A percentile compares a stretch with the other conserved stretches of the same genome.
These are phyloP conservation scores for Hygrocybe punicea DNA, from an alignment of 768 basidiomycete genomes.

Conservation along the genomic window DNA sequence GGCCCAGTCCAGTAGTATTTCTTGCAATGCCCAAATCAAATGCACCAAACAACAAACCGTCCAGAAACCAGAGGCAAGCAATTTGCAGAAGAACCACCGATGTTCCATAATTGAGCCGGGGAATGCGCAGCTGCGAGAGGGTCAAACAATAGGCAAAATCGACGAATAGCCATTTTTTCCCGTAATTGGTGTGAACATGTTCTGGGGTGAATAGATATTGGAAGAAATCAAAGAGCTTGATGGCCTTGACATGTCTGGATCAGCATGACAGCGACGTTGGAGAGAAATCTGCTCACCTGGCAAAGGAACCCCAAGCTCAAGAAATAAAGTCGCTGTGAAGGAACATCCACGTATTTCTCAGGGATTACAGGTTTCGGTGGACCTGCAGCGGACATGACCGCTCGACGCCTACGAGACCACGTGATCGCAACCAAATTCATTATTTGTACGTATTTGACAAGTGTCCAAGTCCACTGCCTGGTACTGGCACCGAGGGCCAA, in stretches of 20 bases:
- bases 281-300: conserved; percentile 59
- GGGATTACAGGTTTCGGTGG: conserved; percentile 54
- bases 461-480: too few species aligned
- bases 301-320: conserved; percentile 71
- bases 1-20: conserved; percentile 16
- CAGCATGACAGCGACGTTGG: conserved; percentile 7
- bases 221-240: conserved; percentile 72
- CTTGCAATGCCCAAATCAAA: conserved; percentile 52
- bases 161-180: conserved; percentile 70
- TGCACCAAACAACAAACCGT: conserved; percentile 70
- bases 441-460: background rate
- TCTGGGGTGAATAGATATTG: conserved; percentile 50
- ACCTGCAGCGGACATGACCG: conserved; percentile 17
- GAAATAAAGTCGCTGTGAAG: conserved; percentile 76
- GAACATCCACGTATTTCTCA: conserved; percentile 68
- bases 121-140: conserved; percentile 67
- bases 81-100: conserved; percentile 64
- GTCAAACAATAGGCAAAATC: conserved; percentile 59
- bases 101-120: conserved; percentile 64
- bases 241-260: conserved; percentile 45
- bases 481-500: too few species aligned
- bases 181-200: conserved; percentile 37
- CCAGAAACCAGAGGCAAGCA: conserved; percentile 54
- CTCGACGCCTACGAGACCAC: background rate
- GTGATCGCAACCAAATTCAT: conserved; percentile 5